Evolutionary conservation across 805 yeast genomes (phyloP).

Genomic region (Wickerhamiella allomyrinae): DNA sequence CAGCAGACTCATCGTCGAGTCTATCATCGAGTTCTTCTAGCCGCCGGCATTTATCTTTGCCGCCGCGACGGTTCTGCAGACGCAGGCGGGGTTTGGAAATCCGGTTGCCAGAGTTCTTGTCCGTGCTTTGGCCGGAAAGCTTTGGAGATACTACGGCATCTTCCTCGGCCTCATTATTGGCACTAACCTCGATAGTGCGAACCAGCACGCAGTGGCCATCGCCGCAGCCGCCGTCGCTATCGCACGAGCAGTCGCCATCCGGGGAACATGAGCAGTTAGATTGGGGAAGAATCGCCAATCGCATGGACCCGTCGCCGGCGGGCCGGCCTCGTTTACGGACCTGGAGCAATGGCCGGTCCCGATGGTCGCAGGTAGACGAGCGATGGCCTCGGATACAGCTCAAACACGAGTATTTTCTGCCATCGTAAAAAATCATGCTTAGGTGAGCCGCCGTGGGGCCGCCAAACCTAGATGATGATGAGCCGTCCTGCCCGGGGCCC

Average conservation of each 20-base stretch:
- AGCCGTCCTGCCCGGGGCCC: no score
- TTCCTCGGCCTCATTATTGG: not conserved
- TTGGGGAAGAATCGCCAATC: constrained; percentile 31
- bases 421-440: constrained; percentile 7
- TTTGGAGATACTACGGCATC: not conserved
- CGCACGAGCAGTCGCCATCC: not conserved
- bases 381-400: constrained; percentile 84
- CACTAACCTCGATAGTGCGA: not conserved
- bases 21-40: not conserved
- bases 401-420: constrained; percentile 19
- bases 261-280: not conserved
- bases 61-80: not conserved
- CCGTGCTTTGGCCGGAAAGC: not conserved
- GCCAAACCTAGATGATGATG: not conserved
- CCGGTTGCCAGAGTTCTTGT: not conserved
- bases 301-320: constrained; percentile 38
- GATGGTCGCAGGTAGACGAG: constrained; percentile 74
- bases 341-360: constrained; percentile 62
- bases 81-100: not conserved
- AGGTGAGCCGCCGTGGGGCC: not conserved
- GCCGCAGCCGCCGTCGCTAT: not conserved
- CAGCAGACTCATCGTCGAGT: not conserved
- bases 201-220: not conserved
- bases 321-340: constrained; percentile 90
- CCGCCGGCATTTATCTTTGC: not conserved